Conservation (phyloP, 2,329 filamentous ascomycete species). For the Metarhizium rileyi region DNA sequence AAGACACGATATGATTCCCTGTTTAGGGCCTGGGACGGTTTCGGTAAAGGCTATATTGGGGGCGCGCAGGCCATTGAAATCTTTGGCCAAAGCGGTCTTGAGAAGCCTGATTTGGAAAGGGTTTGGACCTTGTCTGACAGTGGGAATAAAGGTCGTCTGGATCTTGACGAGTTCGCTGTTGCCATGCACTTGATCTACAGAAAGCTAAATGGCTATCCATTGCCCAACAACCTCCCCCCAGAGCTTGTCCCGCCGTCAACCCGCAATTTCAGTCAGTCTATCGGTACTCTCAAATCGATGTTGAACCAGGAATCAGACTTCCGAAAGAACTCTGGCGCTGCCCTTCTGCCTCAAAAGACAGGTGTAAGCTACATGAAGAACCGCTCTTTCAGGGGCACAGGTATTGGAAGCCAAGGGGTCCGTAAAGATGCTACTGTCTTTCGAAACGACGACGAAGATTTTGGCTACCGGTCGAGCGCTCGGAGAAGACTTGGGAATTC, state of each 20-base stretch:
- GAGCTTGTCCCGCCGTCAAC: conserved; percentile 94
- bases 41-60: conserved; percentile 84
- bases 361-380: conserved; percentile 98
- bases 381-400: conserved; percentile 72
- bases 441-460: conserved; percentile 88
- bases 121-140: conserved; percentile 94
- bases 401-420: conserved; percentile 44
- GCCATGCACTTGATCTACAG: conserved; percentile 99
- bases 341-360: conserved; percentile 86
- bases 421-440: conserved; percentile 95
- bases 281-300: conserved; percentile 85
- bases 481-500: conserved; percentile 72
- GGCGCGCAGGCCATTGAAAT: conserved; percentile 94
- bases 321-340: conserved; percentile 80
- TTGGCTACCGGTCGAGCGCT: conserved; percentile 89
- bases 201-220: conserved; percentile 89
- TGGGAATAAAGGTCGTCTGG: conserved; percentile 85
- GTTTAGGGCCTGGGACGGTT: conserved; percentile 93
- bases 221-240: conserved; percentile 77
- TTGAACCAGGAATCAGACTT: conserved; percentile 82
- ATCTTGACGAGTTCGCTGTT: conserved; percentile 95
- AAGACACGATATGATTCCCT: conserved; percentile 94
- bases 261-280: conserved; percentile 83
- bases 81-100: conserved; percentile 88
- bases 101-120: conserved; percentile 79